These are phyloP conservation scores for Euptelea pleiosperma DNA, from an alignment of 164 flowering plant genomes.

Conservation along the genomic window DNA sequence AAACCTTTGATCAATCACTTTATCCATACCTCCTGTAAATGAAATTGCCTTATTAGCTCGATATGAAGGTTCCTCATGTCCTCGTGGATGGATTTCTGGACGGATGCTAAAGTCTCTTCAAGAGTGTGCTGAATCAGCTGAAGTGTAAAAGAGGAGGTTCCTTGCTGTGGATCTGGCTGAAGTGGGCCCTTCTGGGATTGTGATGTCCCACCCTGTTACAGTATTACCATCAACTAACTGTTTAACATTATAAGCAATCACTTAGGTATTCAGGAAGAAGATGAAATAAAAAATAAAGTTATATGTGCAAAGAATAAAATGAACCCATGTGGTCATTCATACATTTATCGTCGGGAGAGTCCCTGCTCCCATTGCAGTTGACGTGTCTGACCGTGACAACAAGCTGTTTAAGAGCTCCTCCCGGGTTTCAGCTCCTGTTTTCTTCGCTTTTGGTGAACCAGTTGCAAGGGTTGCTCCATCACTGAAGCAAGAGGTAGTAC, in stretches of 20 bases:
- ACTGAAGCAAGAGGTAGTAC: slow-evolving; percentile 61
- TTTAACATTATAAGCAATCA: too few species aligned
- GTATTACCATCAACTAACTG: neutral
- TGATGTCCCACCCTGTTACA: slow-evolving; percentile 23
- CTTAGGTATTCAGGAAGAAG: neutral
- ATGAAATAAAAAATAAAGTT: neutral
- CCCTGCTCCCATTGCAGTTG: slow-evolving; percentile 39
- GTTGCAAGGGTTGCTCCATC: slow-evolving; percentile 49
- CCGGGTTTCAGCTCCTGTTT: slow-evolving; percentile 80
- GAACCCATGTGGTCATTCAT: slow-evolving; percentile 19
- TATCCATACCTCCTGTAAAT: slow-evolving; percentile 57
- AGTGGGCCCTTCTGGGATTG: slow-evolving; percentile 35
- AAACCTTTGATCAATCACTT: neutral
- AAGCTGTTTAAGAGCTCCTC: slow-evolving; percentile 65
- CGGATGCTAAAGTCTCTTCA: slow-evolving; percentile 71
- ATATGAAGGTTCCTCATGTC: slow-evolving; percentile 93
- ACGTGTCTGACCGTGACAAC: slow-evolving; percentile 47
- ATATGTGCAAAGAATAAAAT: neutral
- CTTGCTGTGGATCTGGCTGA: slow-evolving; percentile 59
- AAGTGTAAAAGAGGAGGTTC: slow-evolving; percentile 61
- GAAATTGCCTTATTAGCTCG: slow-evolving; percentile 82
- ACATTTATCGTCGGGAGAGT: slow-evolving; percentile 45
- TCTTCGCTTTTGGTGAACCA: slow-evolving; percentile 92
- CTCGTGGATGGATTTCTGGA: slow-evolving; percentile 81
- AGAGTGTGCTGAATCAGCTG: slow-evolving; percentile 86